Evolutionary conservation across 169 alveolate species (phyloP), one percentile per base, ranked within the genome.

Genomic region (Fabrea salina): DNA sequence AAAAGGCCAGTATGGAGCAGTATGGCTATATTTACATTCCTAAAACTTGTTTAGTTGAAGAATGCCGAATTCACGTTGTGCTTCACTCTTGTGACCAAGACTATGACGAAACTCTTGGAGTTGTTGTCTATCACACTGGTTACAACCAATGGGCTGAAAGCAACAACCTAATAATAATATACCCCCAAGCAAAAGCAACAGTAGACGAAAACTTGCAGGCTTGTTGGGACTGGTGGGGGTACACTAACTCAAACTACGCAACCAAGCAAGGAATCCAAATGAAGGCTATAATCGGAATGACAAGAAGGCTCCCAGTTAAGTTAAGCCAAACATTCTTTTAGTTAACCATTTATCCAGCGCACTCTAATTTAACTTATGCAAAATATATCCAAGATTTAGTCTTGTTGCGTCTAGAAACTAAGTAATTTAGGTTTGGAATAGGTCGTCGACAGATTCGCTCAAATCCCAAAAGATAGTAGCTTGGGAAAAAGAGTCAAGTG

Each of bases 221-320:
- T 4, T 83, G 89, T 30, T 83, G 89, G 89, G 89, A 83, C 51
- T 77, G 81, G 82, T 77, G 81, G 81, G 89, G 89, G 16, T 83
- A 83, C 72, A 58, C 84, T 13, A 80, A 56, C 25, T 41, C 51
- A 25, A 40, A 58, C 32, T 57, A 35, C 3, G 61, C 61, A 13
- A 25, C 25, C 1, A 68, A 68, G 44, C 8, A 71, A 1, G 78
- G 78, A 3, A 11, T 19, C 3, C 61, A 68, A 44, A 30, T 68
- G 35, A 16, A 19, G 19, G 41, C 41, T 8, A n/a, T 68, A 11
- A 25, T 41, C 44, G 11, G 16, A n/a, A 68, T 68, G 78, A 11
- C 32, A 0, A 57, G 44, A 44, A 68, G 37, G 11, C 16, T 56
- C 11, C 68, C 68, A 44, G 16, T 44, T n/a, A n/a, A n/a, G n/a